Evolutionary conservation across 768 basidiomycete genomes (phyloP).

Genomic region (Krasilnikovozyma curviuscula): DNA sequence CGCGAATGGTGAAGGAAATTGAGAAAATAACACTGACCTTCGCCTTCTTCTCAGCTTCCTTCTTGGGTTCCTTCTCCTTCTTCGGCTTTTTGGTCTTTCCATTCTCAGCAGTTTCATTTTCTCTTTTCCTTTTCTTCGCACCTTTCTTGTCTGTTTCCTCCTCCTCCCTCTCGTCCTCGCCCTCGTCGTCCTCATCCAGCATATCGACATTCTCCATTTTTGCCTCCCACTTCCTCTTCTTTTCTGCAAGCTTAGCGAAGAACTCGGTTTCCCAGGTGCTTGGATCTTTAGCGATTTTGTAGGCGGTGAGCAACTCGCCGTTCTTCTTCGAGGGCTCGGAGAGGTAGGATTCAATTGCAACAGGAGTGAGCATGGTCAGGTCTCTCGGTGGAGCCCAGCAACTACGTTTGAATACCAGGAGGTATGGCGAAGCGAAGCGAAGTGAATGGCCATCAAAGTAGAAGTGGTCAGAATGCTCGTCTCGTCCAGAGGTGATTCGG

Average conservation of each 20-base stretch:
- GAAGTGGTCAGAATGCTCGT: not conserved
- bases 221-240: conserved; percentile 30
- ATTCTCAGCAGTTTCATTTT: conserved; percentile 26
- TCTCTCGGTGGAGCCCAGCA: conserved; percentile 70
- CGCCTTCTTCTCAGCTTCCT: conserved; percentile 12
- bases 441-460: conserved; percentile 6
- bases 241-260: conserved; percentile 31
- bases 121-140: conserved; percentile 29
- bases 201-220: conserved; percentile 49
- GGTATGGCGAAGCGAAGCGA: not conserved
- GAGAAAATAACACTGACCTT: not conserved
- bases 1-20: not conserved
- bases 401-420: conserved; percentile 30
- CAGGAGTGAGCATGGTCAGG: conserved; percentile 51
- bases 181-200: conserved; percentile 36
- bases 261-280: conserved; percentile 37
- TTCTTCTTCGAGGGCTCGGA: conserved; percentile 50
- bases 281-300: conserved; percentile 51
- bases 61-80: conserved; percentile 8
- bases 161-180: conserved; percentile 34
- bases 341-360: conserved; percentile 72
- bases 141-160: not conserved
- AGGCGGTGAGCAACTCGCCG: conserved; percentile 50
- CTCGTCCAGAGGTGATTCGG: not conserved
- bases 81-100: conserved; percentile 30